A percentile compares a stretch with the other conserved stretches of the same genome.
Evolutionary conservation across 1,139 yeast species (phyloP).

Genomic region (Suhomyces bokatorum): DNA sequence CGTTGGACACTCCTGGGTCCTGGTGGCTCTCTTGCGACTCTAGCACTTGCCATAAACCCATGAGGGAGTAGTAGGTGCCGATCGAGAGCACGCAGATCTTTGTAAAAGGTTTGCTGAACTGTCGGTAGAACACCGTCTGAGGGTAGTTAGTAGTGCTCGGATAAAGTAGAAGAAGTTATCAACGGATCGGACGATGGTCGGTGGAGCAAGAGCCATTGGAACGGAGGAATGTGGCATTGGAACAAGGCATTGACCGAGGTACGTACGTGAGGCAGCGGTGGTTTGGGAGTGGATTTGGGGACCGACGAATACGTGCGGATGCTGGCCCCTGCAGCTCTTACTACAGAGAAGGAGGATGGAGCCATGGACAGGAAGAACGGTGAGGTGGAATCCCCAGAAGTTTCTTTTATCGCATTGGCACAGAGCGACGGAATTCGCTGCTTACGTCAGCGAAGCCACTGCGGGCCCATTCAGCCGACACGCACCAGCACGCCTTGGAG

Average conservation of each 20-base stretch:
- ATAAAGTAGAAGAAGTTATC: not conserved
- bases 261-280: conserved; percentile 6
- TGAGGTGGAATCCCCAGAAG: not conserved
- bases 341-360: not conserved
- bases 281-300: not conserved
- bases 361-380: not conserved
- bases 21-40: conserved; percentile 20
- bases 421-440: not conserved
- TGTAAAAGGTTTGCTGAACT: conserved; percentile 41
- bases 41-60: conserved; percentile 40
- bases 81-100: conserved; percentile 42
- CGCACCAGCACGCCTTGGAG: not conserved
- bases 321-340: not conserved
- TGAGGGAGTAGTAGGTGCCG: conserved; percentile 42
- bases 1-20: not conserved
- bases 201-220: no score
- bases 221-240: no score
- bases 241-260: not conserved
- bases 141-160: conserved; percentile 11
- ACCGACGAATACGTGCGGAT: not conserved
- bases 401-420: not conserved
- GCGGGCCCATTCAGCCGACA: not conserved
- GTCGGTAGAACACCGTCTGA: conserved; percentile 35
- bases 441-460: not conserved
- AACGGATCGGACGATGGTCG: no score